These are phyloP conservation scores for Aspergillus sparsus DNA, from an alignment of 495 filamentous ascomycete genomes.

Conservation along the genomic window DNA sequence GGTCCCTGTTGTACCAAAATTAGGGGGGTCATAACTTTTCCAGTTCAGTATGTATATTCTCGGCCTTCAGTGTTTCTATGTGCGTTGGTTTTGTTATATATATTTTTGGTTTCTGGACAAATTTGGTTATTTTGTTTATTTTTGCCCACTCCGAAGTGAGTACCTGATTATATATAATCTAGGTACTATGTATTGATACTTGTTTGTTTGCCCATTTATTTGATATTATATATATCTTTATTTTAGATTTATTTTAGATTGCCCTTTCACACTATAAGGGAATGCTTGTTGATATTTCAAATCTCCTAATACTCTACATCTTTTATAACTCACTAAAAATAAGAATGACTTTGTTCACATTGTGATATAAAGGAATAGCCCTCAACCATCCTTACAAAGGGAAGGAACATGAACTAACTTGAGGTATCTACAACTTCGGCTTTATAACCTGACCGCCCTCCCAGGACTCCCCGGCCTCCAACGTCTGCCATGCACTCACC, in stretches of 20 bases:
- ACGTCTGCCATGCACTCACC: constrained; percentile 74
- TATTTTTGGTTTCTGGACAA: no score
- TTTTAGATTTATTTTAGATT: not conserved
- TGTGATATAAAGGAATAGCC: not conserved
- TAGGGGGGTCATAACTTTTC: not conserved
- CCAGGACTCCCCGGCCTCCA: constrained; percentile 86
- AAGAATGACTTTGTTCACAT: not conserved
- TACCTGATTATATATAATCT: not conserved
- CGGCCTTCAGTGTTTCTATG: not conserved
- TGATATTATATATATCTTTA: no score
- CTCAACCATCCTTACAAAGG: not conserved
- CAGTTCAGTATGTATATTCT: not conserved
- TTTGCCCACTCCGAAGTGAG: no score
- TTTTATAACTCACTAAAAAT: no score
- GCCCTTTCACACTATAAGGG: not conserved
- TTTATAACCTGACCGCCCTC: constrained; percentile 83
- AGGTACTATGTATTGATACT: no score
- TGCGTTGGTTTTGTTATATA: no score
- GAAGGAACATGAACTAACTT: not conserved
- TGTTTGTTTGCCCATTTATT: no score
- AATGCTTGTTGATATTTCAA: no score
- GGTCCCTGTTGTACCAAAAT: not conserved
- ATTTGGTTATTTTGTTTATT: no score
- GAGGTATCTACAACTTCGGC: constrained; percentile 30
- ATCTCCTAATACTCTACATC: no score